These are phyloP conservation scores for Capsicum rhomboideum DNA, from an alignment of 257 asterid genomes.

Conservation along the genomic window DNA sequence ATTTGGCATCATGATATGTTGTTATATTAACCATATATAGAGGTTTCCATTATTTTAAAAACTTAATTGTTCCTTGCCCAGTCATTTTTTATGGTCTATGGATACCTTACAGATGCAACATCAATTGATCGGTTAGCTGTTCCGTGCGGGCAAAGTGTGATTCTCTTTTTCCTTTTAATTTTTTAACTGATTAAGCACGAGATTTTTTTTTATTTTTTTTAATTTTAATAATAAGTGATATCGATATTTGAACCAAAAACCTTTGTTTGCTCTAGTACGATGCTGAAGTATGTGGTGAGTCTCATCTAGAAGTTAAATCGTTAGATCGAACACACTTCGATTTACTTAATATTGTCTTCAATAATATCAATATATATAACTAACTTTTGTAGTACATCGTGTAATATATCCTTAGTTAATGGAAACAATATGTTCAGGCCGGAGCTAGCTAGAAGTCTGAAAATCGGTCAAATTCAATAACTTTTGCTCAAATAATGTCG, in stretches of 20 bases:
- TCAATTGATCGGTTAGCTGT: neutral
- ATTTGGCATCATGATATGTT: neutral
- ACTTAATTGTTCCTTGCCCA: neutral
- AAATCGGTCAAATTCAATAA: too few species aligned
- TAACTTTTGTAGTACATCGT: neutral
- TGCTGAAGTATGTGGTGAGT: neutral
- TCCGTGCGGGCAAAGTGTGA: neutral
- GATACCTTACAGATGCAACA: neutral
- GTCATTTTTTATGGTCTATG: neutral
- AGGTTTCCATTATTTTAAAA: neutral
- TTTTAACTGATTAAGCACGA: neutral
- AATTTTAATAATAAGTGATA: neutral
- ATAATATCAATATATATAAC: too few species aligned
- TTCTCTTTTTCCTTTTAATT: too few species aligned
- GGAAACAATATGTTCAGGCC: neutral
- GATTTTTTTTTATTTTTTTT: neutral
- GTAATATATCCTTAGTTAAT: neutral
- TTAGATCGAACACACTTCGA: too few species aligned
- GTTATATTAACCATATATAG: neutral
- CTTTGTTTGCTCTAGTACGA: neutral
- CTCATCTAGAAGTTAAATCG: neutral
- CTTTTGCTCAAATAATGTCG: too few species aligned
- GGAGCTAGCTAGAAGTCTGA: neutral
- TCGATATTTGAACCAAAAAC: neutral
- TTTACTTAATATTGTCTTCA: too few species aligned